These are phyloP conservation scores for Globisporangium rhizosaccharum DNA, from an alignment of 352 stramenopile species.

Conservation along the genomic window DNA sequence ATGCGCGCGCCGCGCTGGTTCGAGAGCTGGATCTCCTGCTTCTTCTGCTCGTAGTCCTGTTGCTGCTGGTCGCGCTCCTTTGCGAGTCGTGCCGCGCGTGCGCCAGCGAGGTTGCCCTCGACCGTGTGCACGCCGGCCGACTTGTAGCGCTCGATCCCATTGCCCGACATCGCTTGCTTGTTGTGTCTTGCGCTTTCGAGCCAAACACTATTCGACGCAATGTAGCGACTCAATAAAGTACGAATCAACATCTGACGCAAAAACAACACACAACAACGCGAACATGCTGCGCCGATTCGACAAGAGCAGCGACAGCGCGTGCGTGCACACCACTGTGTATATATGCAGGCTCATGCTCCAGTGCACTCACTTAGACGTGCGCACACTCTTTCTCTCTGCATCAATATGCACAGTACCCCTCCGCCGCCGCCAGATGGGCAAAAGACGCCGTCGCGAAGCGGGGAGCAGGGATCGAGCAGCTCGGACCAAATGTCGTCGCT, in stretches of 20 bases:
- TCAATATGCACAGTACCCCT: background rate
- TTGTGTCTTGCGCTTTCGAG: constrained; percentile 1
- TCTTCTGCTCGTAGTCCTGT: constrained; percentile 91
- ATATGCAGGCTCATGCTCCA: background rate
- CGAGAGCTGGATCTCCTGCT: constrained; percentile 85
- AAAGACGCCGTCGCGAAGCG: constrained; percentile 7
- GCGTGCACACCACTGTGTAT: constrained; percentile 3
- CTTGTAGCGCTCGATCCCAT: constrained; percentile 68
- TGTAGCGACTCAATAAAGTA: constrained; percentile 19
- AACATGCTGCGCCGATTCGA: constrained; percentile 61
- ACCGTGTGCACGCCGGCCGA: constrained; percentile 93
- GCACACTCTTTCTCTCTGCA: too few relatives aligned
- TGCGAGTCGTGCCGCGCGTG: constrained; percentile 85
- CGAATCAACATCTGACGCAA: constrained; percentile 10
- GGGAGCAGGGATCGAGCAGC: constrained; percentile 15
- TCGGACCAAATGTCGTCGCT: constrained; percentile 71
- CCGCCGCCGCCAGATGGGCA: constrained; percentile 2
- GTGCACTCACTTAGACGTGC: background rate
- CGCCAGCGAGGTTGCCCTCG: constrained; percentile 94
- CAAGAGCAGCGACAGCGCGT: constrained; percentile 48
- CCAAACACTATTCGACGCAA: constrained; percentile 3
- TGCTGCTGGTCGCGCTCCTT: constrained; percentile 92
- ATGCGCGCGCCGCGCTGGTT: constrained; percentile 81
- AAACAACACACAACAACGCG: background rate
- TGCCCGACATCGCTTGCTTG: constrained; percentile 28